Evolutionary conservation across 2,329 filamentous ascomycete species (phyloP).

Genomic region (Aureobasidium sp.): DNA sequence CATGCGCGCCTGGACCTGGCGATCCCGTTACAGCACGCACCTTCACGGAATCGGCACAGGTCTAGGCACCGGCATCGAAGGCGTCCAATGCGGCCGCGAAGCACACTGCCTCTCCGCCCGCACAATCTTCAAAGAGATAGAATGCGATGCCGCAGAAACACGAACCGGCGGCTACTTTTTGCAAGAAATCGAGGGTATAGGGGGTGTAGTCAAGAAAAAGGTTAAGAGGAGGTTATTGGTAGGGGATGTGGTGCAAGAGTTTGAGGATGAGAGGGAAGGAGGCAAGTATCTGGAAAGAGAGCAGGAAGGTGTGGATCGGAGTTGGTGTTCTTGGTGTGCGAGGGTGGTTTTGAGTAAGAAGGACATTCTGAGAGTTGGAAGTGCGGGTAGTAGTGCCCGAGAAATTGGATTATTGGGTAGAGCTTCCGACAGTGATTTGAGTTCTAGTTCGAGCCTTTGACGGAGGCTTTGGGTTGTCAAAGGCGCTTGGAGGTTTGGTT

Average conservation of each 20-base stretch:
- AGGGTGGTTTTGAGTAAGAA: constrained; percentile 57
- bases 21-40: constrained; percentile 66
- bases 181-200: constrained; percentile 87
- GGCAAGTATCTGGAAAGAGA: constrained; percentile 63
- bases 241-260: constrained; percentile 77
- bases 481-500: neutral
- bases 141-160: constrained; percentile 53
- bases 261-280: constrained; percentile 64
- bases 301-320: constrained; percentile 56
- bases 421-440: neutral
- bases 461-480: neutral
- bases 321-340: constrained; percentile 90
- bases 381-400: constrained; percentile 7
- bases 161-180: constrained; percentile 60
- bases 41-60: constrained; percentile 77
- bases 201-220: constrained; percentile 80
- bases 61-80: constrained; percentile 79
- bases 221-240: constrained; percentile 73
- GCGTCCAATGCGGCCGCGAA: constrained; percentile 79
- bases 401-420: neutral
- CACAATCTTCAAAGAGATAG: constrained; percentile 73
- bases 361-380: constrained; percentile 25
- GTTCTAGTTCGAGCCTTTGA: neutral
- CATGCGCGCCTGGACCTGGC: constrained; percentile 75
- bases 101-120: constrained; percentile 65